These are phyloP conservation scores for Aspergillus japonicus DNA, from an alignment of 2,329 filamentous ascomycete genomes.

Conservation along the genomic window DNA sequence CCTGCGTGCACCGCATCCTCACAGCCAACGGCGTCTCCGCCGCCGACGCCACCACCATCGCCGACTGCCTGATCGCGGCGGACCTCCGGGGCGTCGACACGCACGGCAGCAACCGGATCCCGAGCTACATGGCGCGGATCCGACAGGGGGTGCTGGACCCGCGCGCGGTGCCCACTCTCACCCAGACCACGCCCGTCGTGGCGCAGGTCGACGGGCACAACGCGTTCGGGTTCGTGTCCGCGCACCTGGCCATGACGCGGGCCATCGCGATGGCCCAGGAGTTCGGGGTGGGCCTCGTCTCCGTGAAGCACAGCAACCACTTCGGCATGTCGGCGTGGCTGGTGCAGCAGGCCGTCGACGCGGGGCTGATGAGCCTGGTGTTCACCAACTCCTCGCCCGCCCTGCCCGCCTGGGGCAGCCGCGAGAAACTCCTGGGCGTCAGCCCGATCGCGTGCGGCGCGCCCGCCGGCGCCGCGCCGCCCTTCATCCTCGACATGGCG, in stretches of 20 bases:
- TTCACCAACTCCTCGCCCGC: slow-evolving; percentile 73
- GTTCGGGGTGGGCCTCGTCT: slow-evolving; percentile 71
- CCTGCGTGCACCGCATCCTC: slow-evolving; percentile 31
- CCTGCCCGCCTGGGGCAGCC: slow-evolving; percentile 68
- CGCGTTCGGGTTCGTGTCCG: slow-evolving; percentile 72
- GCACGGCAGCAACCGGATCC: slow-evolving; percentile 74
- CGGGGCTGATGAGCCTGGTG: slow-evolving; percentile 66
- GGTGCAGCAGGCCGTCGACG: slow-evolving; percentile 73
- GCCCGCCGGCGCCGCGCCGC: slow-evolving; percentile 57
- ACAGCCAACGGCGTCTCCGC: slow-evolving; percentile 55
- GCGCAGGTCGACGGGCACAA: slow-evolving; percentile 68
- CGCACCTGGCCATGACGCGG: slow-evolving; percentile 62
- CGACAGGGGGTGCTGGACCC: slow-evolving; percentile 67
- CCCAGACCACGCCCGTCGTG: slow-evolving; percentile 67
- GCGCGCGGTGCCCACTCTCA: slow-evolving; percentile 57
- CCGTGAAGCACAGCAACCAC: slow-evolving; percentile 74
- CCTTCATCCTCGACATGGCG: slow-evolving; percentile 58
- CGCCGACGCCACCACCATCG: slow-evolving; percentile 61
- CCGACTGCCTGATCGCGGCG: slow-evolving; percentile 68
- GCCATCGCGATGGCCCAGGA: slow-evolving; percentile 66
- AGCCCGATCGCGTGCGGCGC: slow-evolving; percentile 73
- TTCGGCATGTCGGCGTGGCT: slow-evolving; percentile 83
- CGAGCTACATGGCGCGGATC: slow-evolving; percentile 73
- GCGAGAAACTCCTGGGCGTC: slow-evolving; percentile 68
- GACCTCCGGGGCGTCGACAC: slow-evolving; percentile 78